phyloP scores from a whole-genome alignment of 768 basidiomycete species.

The Pseudohyphozyma bogoriensis region DNA sequence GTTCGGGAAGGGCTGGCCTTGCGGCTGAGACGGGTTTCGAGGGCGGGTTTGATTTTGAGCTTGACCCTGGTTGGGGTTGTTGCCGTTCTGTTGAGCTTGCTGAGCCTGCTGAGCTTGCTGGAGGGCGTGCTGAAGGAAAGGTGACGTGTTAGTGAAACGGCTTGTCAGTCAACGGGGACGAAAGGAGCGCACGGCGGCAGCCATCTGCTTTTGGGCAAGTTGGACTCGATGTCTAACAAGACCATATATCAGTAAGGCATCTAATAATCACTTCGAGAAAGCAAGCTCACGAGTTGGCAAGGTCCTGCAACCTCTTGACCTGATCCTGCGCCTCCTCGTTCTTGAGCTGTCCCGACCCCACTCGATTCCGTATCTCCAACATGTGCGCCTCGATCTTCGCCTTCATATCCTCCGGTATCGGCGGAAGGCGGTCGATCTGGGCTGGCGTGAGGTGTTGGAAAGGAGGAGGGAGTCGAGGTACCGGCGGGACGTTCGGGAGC shows the following conservation, averaged over 20 bases:
- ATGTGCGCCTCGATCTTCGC: conserved; percentile 15
- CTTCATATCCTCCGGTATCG: conserved; percentile 16
- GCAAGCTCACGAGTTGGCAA: background rate
- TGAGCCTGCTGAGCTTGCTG: background rate
- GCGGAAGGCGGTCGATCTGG: conserved; percentile 14
- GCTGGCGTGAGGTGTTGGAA: background rate
- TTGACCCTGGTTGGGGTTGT: background rate
- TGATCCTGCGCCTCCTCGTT: conserved; percentile 14
- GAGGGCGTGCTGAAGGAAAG: background rate
- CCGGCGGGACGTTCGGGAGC: no score
- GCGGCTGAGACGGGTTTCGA: background rate
- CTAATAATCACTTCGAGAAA: background rate
- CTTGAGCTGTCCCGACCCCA: background rate
- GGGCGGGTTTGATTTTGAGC: background rate
- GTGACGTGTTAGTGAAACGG: no score
- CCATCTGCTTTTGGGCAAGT: conserved; percentile 8
- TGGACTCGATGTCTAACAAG: background rate
- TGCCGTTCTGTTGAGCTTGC: background rate
- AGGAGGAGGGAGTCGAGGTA: no score
- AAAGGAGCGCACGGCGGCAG: background rate
- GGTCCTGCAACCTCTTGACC: conserved; percentile 9
- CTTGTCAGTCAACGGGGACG: background rate
- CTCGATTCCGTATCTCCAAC: conserved; percentile 2
- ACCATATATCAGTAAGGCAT: background rate
- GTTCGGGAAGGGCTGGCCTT: background rate